Conservation (phyloP, 345 rosid species). For the Combretum micranthum region DNA sequence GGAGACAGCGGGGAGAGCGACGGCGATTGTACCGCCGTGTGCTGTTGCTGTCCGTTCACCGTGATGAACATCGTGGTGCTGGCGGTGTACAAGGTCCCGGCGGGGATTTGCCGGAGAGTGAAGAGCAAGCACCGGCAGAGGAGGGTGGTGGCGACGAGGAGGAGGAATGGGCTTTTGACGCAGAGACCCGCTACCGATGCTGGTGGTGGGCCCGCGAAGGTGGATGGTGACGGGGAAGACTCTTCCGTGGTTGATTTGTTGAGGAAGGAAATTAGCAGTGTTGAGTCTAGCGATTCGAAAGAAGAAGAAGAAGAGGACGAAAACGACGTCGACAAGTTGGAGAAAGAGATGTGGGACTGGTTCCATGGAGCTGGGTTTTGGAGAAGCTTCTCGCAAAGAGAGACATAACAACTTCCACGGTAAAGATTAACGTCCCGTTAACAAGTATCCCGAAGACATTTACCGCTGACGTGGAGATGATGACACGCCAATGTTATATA, state of each 20-base stretch:
- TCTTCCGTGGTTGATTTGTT: slow-evolving; percentile 12
- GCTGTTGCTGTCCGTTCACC: slow-evolving; percentile 62
- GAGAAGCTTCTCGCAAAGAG: slow-evolving; percentile 35
- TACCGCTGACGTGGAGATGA: too few relatives aligned
- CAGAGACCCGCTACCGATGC: slow-evolving; percentile 10
- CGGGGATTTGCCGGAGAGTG: slow-evolving; percentile 50
- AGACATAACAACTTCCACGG: neutral
- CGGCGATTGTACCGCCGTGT: slow-evolving; percentile 65
- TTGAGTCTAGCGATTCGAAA: neutral
- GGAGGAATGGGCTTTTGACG: slow-evolving; percentile 14
- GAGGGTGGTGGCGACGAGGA: slow-evolving; percentile 17
- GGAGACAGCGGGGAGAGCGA: slow-evolving; percentile 55
- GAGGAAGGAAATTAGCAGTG: neutral
- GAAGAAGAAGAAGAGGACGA: neutral
- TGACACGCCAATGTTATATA: too few relatives aligned
- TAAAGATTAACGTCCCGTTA: too few relatives aligned
- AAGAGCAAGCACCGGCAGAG: slow-evolving; percentile 33
- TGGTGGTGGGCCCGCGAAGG: slow-evolving; percentile 6
- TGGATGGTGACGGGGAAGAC: slow-evolving; percentile 7
- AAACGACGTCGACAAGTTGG: slow-evolving; percentile 13
- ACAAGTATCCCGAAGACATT: too few relatives aligned
- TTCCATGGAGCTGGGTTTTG: slow-evolving; percentile 42
- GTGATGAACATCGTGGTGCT: slow-evolving; percentile 51
- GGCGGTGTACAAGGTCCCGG: slow-evolving; percentile 59
- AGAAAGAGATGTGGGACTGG: slow-evolving; percentile 40